Base-by-base conservation (phyloP, 371 early-diverging fungal species). In the Apophysomyces ossiformis region DNA sequence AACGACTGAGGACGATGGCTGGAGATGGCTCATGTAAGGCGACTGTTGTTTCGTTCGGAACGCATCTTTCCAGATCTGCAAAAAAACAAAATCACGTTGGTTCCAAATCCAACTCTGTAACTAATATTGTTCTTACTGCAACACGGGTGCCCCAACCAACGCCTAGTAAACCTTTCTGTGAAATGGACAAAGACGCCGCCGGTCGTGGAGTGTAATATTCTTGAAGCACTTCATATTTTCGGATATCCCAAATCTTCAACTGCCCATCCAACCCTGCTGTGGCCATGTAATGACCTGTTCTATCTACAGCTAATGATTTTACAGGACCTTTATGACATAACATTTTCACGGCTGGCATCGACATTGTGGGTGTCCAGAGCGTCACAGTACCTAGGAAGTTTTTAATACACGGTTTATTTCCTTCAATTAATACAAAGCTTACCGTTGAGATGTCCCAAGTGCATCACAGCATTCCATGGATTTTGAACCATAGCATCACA, bases 171-270 rank as follows among this genome's bases (percentile, higher is more conserved):
- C 96, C 96, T 54, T 87, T 90, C 73, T 98, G 96, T 56, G 92
- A 92, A 66, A 96, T 95, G 37, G 87, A 86, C 36, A 95, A 73
- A 26, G 87, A 85, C 4, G 89, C 72, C 8, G 93, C 94, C 1
- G 94, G 93, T 1, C 87, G 84, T 7, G 87, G 84, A 11, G 92
- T 92, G 74, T 67, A 90, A 73, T 97, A 95, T 71, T 87, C 86
- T 66, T 96, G 89, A 35, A 99, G 69, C 8, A 83, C 76, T 64
- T 90, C 90, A 80, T 90, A 96, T 18, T 86, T 95, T 63, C 99
- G 89, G 9, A 99, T 83, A 86, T 99, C 99, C 96, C 98, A 99
- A 4, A 97, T 73, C 76, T 97, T 96, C 44, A 99, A 71, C 60
- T 91, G 91, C 12, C 93, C 94, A 73, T 98, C 99, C 44, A 92